Evolutionary conservation across 2,329 filamentous ascomycete species (phyloP).

Genomic region (Colletotrichum paranaense): DNA sequence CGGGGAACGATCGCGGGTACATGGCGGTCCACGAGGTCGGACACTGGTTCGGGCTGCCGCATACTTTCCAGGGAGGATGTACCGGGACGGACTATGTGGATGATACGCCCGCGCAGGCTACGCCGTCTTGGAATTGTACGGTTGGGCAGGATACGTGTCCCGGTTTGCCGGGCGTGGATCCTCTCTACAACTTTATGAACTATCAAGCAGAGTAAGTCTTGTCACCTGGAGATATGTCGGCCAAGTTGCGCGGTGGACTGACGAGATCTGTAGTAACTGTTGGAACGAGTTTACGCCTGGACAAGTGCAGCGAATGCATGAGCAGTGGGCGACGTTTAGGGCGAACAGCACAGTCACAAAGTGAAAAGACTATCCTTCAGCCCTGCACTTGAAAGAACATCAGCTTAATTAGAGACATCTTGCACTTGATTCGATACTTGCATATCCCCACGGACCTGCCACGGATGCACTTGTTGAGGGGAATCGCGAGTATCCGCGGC

Average conservation of each 20-base stretch:
- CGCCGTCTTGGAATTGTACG: constrained; percentile 18
- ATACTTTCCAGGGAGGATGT: constrained; percentile 51
- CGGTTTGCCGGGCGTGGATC: constrained; percentile 23
- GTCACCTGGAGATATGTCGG: no score
- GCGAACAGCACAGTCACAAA: background rate
- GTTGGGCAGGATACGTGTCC: constrained; percentile 15
- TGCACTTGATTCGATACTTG: no score
- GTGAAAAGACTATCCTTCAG: background rate
- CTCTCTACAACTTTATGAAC: constrained; percentile 35
- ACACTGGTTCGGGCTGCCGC: constrained; percentile 55
- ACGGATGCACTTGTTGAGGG: no score
- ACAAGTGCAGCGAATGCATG: constrained; percentile 28
- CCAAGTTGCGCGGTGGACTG: background rate
- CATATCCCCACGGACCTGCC: no score
- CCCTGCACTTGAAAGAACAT: no score
- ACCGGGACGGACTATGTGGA: constrained; percentile 34
- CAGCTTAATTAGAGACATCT: no score
- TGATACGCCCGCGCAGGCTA: constrained; percentile 39
- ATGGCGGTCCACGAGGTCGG: constrained; percentile 50
- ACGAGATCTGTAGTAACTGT: background rate
- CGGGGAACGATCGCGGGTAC: constrained; percentile 19
- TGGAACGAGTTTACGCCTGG: constrained; percentile 28
- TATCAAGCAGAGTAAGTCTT: constrained; percentile 18
- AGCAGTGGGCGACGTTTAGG: constrained; percentile 3
- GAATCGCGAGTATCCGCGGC: no score